Percentiles rank a stretch among this genome's conserved stretches.
phyloP scores from a whole-genome alignment of 441 rosid genomes.

The Populus trichocarpa region DNA sequence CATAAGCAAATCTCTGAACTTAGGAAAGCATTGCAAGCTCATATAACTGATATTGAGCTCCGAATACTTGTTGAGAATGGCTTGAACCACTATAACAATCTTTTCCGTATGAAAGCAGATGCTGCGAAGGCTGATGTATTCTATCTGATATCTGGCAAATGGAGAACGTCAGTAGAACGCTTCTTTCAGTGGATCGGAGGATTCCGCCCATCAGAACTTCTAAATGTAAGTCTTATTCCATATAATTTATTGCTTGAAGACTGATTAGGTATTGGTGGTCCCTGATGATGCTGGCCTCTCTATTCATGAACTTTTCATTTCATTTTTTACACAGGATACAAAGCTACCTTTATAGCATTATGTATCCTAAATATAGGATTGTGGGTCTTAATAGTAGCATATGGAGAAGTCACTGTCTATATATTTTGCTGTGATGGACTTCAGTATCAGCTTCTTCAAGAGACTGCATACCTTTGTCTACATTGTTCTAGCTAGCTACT shows the following conservation, averaged over 20 bases:
- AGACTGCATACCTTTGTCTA: background rate
- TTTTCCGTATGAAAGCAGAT: conserved; percentile 69
- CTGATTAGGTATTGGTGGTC: background rate
- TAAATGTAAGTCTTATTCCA: conserved; percentile 5
- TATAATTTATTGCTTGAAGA: background rate
- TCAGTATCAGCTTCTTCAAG: background rate
- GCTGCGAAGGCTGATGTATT: conserved; percentile 87
- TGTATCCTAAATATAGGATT: background rate
- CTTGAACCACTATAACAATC: conserved; percentile 65
- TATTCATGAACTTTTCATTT: background rate
- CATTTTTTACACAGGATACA: background rate
- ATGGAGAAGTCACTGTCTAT: background rate
- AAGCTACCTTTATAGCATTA: background rate
- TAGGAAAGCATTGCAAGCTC: conserved; percentile 76
- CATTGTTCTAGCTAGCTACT: background rate
- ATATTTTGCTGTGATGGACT: background rate
- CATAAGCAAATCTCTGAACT: conserved; percentile 74
- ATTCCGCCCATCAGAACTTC: conserved; percentile 36
- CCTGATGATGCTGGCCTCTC: background rate
- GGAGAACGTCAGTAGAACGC: conserved; percentile 89
- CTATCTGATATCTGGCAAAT: conserved; percentile 79
- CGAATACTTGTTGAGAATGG: conserved; percentile 67
- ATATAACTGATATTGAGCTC: conserved; percentile 71
- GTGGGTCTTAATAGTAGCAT: background rate
- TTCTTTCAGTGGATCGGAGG: conserved; percentile 97